Evolutionary conservation across 2,329 filamentous ascomycete genomes (phyloP).

Genomic region (Intubia oerlemansii): DNA sequence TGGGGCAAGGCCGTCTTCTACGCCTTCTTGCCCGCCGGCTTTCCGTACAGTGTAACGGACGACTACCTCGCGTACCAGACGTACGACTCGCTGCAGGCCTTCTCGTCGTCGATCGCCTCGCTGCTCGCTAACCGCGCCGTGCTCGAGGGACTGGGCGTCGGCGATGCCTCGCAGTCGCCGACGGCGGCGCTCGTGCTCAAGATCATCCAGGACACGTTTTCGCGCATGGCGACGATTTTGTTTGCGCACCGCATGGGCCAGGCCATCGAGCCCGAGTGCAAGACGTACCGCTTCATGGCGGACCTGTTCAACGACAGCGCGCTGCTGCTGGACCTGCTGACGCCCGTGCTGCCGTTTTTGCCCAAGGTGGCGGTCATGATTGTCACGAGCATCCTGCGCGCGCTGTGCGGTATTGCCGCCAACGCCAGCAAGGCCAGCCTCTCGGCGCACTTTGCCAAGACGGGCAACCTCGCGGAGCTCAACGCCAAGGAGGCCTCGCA

Average conservation of each 20-base stretch:
- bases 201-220: slow-evolving; percentile 62
- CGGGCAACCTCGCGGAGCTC: slow-evolving; percentile 75
- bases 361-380: slow-evolving; percentile 28
- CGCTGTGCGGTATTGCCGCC: slow-evolving; percentile 73
- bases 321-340: slow-evolving; percentile 69
- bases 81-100: slow-evolving; percentile 62
- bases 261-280: slow-evolving; percentile 74
- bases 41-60: slow-evolving; percentile 62
- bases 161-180: slow-evolving; percentile 56
- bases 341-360: slow-evolving; percentile 42
- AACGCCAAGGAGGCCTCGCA: slow-evolving; percentile 93
- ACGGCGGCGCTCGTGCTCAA: slow-evolving; percentile 66
- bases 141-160: slow-evolving; percentile 61
- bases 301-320: slow-evolving; percentile 77
- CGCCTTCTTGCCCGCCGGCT: slow-evolving; percentile 74
- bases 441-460: slow-evolving; percentile 75
- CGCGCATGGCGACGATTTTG: slow-evolving; percentile 62
- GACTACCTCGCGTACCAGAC: slow-evolving; percentile 62
- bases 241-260: slow-evolving; percentile 71
- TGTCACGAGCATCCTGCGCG: slow-evolving; percentile 26
- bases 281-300: slow-evolving; percentile 68
- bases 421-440: slow-evolving; percentile 79
- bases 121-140: slow-evolving; percentile 67
- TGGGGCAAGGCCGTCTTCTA: slow-evolving; percentile 28
- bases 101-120: slow-evolving; percentile 61